Base-by-base conservation (phyloP, 305 asterid species). In the Fraxinus platypoda region DNA sequence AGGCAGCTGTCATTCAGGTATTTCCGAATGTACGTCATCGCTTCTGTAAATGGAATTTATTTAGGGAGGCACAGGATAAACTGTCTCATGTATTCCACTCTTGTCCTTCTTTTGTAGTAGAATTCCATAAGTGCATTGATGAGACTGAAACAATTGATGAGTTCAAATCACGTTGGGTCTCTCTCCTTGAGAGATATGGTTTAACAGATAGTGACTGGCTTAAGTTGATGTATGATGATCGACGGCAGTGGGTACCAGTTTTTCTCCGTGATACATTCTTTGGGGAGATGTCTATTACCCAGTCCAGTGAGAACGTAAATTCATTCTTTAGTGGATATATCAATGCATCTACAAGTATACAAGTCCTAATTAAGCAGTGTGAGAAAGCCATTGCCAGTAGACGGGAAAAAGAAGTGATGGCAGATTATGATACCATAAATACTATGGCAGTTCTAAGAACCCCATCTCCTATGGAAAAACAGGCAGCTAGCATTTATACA, bases 391-490 rank as follows among this genome's bases (percentile, higher is more conserved):
- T 88, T 49, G 94, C 89, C 86, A 87, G 92, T 73, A 91, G 94
- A 64, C 89, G 91, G 38, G 96, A 92, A 85, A 92, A 90, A 84
- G 96, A 92, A 86, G 92, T 92, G 64, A 92, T 87, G 86, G 94
- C 92, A 21, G 95, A 92, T 78, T 89, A 85, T 33, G 93, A 90
- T 30, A 89, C 94, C 12, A 89, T 92, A 88, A 89, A 90, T 71
- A 81, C 91, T 31, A 54, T 89, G 17, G 87, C 94, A 12, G 82
- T 82, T 83, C 85, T 92, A 80, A 92, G 82, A 72, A 92, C 95
- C 66, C 95, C 95, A 43, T 92, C 95, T 76, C 95, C 95, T 7
- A 92, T 90, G 93, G 94, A 92, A 90, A 92, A 90, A 86, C 94
- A 90, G 78, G 95, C 89, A 52, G 90, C 94, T 21, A 90, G 85